Base-by-base conservation (phyloP, 306 rosid species). In the Calophaca sinica region DNA sequence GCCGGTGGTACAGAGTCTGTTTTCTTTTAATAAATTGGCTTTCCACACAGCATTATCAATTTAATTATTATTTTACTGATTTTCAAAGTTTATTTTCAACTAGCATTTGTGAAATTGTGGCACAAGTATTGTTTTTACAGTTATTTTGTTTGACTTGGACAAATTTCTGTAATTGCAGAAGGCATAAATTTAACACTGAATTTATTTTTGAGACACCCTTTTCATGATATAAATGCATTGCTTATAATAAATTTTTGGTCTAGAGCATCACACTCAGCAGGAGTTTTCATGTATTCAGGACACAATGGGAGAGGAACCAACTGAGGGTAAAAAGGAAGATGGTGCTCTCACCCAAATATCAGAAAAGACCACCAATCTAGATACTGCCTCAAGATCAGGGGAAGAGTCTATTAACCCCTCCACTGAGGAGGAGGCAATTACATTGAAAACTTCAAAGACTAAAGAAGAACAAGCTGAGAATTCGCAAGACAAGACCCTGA, bases 391-490 rank as follows among this genome's bases (percentile, higher is more conserved):
- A 5, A 86, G 65, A 66, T 71, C 71, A 5, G 76, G 51, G 8
- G 82, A 82, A 66, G 82, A 72, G 26, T 84, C 81, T 12, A 10
- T 11, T 51, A 82, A 81, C 36, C 85, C 86, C 32, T 86, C 84
- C 9, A 52, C 62, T n/a, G 91, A 86, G 32, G 66, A 80, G 50
- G 91, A 85, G 70, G 38, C 62, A 61, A 71, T 79, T 32, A 67
- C 87, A 8, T 62, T 64, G 83, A 88, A 84, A 81, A 69, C 82
- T 59, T 78, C 85, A 32, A 87, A 82, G 50, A 76, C 54, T 5
- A 82, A 55, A 65, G 92, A 91, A 61, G 93, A 89, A 58, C 87
- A 87, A 58, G 79, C 82, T 61, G 89, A 88, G 68, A 83, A 68
- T 69, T 73, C 90, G 13, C 86, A 87, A 58, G 91, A 87, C 7